Conservation (phyloP, 2,329 filamentous ascomycete species). For the Verruconis gallopava region DNA sequence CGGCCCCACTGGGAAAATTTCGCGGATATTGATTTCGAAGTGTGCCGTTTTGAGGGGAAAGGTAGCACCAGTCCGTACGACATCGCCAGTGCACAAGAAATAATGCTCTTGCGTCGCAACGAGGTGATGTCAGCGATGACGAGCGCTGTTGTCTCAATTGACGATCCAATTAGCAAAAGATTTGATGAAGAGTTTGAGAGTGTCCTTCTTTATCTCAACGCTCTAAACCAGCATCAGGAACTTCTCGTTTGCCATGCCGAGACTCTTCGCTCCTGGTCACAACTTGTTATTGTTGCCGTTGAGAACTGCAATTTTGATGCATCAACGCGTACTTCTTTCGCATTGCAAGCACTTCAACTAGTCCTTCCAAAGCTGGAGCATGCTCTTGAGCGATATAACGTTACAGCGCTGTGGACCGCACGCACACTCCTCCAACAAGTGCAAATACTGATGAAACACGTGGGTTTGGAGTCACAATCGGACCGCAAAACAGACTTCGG, state of each 20-base stretch:
- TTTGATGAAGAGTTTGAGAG: constrained; percentile 22
- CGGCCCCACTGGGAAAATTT: constrained; percentile 48
- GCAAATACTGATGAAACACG: constrained; percentile 46
- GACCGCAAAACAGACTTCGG: constrained; percentile 51
- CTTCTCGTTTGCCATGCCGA: constrained; percentile 45
- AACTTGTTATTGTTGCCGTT: constrained; percentile 70
- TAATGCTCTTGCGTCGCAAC: constrained; percentile 56
- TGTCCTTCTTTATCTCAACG: constrained; percentile 47
- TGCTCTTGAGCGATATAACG: constrained; percentile 54
- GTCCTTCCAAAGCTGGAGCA: constrained; percentile 78
- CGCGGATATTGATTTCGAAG: constrained; percentile 51
- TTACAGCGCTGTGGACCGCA: constrained; percentile 63
- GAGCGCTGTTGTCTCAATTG: constrained; percentile 19
- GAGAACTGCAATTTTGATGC: constrained; percentile 69
- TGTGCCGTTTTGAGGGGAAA: constrained; percentile 48
- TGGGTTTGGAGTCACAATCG: constrained; percentile 45
- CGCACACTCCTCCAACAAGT: constrained; percentile 22
- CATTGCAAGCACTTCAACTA: constrained; percentile 75
- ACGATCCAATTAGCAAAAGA: constrained; percentile 34
- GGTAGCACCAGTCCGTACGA: constrained; percentile 52
- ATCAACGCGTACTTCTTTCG: constrained; percentile 59
- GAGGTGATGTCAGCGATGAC: constrained; percentile 39
- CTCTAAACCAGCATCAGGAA: constrained; percentile 50
- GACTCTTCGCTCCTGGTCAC: constrained; percentile 71
- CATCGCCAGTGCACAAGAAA: constrained; percentile 56